Conservation (phyloP, 345 rosid species). For the Lumnitzera littorea region DNA sequence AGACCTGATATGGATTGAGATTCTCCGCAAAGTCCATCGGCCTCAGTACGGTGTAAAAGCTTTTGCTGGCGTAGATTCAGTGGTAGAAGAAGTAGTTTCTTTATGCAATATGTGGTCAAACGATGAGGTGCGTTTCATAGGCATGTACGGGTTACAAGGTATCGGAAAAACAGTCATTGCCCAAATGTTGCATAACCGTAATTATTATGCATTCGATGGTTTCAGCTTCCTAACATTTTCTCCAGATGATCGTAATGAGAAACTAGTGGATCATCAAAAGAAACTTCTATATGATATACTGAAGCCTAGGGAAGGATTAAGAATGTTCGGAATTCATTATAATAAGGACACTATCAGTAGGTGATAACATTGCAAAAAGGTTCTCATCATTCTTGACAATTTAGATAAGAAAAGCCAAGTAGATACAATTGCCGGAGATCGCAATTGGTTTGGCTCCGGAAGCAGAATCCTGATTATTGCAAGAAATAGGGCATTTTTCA, state of each 20-base stretch:
- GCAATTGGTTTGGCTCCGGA: slow-evolving; percentile 1
- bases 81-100: not conserved
- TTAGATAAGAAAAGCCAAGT: not conserved
- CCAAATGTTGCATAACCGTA: not conserved
- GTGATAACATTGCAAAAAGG: not conserved
- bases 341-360: not conserved
- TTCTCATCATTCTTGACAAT: slow-evolving; percentile 5
- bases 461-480: slow-evolving; percentile 10
- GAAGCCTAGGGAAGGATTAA: not conserved
- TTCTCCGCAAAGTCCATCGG: not conserved
- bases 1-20: not conserved
- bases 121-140: not conserved
- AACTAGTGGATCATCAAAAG: slow-evolving; percentile 2
- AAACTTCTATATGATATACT: slow-evolving; percentile 5
- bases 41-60: not conserved
- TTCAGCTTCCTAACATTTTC: slow-evolving; percentile 6
- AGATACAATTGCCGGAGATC: not conserved
- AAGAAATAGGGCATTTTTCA: not conserved
- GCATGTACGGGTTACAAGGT: slow-evolving; percentile 2
- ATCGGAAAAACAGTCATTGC: slow-evolving; percentile 14
- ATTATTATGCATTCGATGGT: not conserved
- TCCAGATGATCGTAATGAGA: not conserved
- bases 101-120: not conserved
- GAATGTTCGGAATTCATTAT: not conserved
- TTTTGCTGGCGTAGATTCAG: not conserved